phyloP scores from a whole-genome alignment of 805 yeast genomes.

The Lipomyces sp. region DNA sequence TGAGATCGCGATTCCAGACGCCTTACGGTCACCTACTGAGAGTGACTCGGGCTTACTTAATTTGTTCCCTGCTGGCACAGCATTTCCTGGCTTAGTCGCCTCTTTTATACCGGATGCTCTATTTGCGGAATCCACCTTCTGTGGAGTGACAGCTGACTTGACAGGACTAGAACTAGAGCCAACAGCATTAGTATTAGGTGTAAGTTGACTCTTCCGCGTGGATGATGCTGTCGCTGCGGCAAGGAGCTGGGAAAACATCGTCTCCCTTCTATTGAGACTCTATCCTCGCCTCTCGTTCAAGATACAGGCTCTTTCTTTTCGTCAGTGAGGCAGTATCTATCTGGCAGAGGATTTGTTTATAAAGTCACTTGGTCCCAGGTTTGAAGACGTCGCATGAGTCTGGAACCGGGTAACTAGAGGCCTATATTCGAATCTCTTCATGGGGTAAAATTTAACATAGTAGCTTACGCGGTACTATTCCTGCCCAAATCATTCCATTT shows the following conservation, averaged over 20 bases:
- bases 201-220: neutral
- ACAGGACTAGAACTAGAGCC: neutral
- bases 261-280: neutral
- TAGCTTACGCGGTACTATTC: neutral
- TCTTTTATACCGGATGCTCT: neutral
- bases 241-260: constrained; percentile 41
- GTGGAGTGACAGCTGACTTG: neutral
- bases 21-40: neutral
- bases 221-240: constrained; percentile 36
- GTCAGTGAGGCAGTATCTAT: neutral
- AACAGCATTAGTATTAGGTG: neutral
- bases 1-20: constrained; percentile 16
- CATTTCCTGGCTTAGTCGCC: neutral
- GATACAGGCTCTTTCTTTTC: neutral
- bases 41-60: neutral
- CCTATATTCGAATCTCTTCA: too few relatives aligned
- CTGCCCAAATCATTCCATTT: constrained; percentile 4
- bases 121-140: neutral
- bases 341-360: too few relatives aligned
- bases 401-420: neutral
- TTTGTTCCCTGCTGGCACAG: neutral
- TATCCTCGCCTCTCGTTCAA: neutral
- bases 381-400: neutral
- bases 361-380: too few relatives aligned
- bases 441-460: neutral